These are phyloP conservation scores for Hyphopichia fennica DNA, from an alignment of 1,139 yeast genomes.

Conservation along the genomic window DNA sequence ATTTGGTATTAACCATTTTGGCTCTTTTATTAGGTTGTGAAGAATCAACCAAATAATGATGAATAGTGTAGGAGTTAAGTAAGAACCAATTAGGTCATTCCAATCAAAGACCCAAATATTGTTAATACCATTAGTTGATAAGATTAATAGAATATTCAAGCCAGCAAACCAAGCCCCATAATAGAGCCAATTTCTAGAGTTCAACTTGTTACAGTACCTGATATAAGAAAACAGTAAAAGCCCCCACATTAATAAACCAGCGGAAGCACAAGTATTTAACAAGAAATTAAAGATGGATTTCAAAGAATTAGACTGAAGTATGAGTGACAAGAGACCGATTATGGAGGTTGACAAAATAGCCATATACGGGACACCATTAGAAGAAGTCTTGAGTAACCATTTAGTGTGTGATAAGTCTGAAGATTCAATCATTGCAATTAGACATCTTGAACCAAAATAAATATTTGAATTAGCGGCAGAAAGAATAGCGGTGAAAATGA, in stretches of 20 bases:
- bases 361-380: constrained; percentile 17
- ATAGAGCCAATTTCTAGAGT: constrained; percentile 2
- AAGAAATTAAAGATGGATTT: constrained; percentile 15
- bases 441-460: constrained; percentile 25
- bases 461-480: constrained; percentile 31
- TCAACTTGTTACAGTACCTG: constrained; percentile 8
- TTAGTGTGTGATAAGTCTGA: constrained; percentile 4
- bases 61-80: background rate
- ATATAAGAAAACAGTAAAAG: constrained; percentile 14
- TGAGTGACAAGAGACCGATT: constrained; percentile 17
- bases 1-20: constrained; percentile 1
- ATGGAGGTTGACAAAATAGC: constrained; percentile 19
- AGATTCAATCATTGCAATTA: constrained; percentile 18
- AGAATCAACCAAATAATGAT: background rate
- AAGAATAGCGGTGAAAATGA: constrained; percentile 20
- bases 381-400: constrained; percentile 7
- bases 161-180: constrained; percentile 9
- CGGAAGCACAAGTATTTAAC: constrained; percentile 20
- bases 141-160: constrained; percentile 11
- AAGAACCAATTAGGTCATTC: background rate
- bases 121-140: constrained; percentile 13
- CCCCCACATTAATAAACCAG: constrained; percentile 27
- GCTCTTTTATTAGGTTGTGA: background rate
- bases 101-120: constrained; percentile 1
- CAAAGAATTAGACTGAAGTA: constrained; percentile 14